phyloP scores from a whole-genome alignment of 2,329 filamentous ascomycete species.

The Penicillium sclerotigenum region DNA sequence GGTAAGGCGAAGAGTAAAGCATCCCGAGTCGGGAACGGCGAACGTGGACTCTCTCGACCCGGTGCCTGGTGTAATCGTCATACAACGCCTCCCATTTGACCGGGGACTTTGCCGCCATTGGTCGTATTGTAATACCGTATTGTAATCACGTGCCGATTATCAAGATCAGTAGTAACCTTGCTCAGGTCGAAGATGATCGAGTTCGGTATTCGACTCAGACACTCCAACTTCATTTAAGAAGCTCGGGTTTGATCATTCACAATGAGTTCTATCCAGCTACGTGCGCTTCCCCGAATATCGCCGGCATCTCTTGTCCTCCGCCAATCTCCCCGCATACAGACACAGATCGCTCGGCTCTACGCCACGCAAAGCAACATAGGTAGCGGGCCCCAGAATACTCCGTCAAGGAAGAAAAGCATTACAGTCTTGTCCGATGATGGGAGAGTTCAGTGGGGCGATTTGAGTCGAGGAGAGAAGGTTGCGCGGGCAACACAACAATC shows the following conservation, averaged over 20 bases:
- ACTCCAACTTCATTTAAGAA: not conserved
- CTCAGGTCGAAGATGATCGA: not conserved
- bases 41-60: conserved; percentile 34
- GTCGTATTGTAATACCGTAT: conserved; percentile 5
- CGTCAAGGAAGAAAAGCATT: conserved; percentile 59
- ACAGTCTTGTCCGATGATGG: conserved; percentile 87
- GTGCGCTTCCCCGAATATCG: conserved; percentile 16
- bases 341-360: conserved; percentile 48
- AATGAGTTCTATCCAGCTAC: conserved; percentile 21
- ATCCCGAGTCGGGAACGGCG: conserved; percentile 29
- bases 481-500: conserved; percentile 84
- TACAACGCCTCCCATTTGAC: conserved; percentile 7
- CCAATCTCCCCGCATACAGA: conserved; percentile 34
- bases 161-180: conserved; percentile 11
- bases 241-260: not conserved
- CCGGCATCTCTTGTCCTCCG: conserved; percentile 24
- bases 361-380: conserved; percentile 56
- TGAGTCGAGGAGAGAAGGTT: conserved; percentile 73
- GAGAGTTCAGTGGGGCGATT: conserved; percentile 72
- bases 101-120: not conserved
- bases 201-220: not conserved
- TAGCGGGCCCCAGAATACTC: conserved; percentile 45
- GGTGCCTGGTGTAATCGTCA: conserved; percentile 8
- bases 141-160: conserved; percentile 5
- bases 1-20: conserved; percentile 22